Evolutionary conservation across 331 rosid genomes (phyloP).

Genomic region (Quercus tomentella): DNA sequence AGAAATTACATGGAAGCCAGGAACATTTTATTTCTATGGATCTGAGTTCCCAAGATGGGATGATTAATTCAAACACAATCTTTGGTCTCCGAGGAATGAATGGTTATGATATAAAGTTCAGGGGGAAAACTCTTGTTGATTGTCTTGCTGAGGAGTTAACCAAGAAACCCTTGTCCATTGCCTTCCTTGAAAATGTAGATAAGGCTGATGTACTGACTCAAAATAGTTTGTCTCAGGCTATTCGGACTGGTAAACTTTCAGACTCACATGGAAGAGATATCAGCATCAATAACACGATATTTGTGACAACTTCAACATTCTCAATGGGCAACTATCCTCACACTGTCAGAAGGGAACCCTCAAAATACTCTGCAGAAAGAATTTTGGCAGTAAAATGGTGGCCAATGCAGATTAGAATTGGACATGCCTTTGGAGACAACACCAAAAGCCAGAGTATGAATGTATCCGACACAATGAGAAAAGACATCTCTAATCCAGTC

Average conservation of each 20-base stretch:
- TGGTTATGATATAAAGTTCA: conserved; percentile 53
- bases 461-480: conserved; percentile 25
- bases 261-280: conserved; percentile 88
- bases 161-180: conserved; percentile 66
- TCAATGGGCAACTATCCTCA: conserved; percentile 15
- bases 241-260: conserved; percentile 68
- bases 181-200: conserved; percentile 80
- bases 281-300: conserved; percentile 55
- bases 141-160: conserved; percentile 60
- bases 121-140: conserved; percentile 89
- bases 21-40: conserved; percentile 57
- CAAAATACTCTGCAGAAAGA: conserved; percentile 63
- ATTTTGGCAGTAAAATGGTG: conserved; percentile 43
- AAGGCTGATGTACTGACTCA: conserved; percentile 69
- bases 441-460: conserved; percentile 27
- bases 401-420: conserved; percentile 54
- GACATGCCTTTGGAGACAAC: conserved; percentile 28
- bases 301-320: conserved; percentile 48
- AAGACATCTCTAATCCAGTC: conserved; percentile 30
- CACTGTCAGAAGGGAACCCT: conserved; percentile 21
- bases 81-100: conserved; percentile 25
- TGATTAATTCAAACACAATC: conserved; percentile 7
- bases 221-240: conserved; percentile 63
- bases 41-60: conserved; percentile 43
- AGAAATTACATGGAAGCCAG: conserved; percentile 57